Evolutionary conservation across 2,329 filamentous ascomycete genomes (phyloP).

Genomic region (Calycina herbarum): DNA sequence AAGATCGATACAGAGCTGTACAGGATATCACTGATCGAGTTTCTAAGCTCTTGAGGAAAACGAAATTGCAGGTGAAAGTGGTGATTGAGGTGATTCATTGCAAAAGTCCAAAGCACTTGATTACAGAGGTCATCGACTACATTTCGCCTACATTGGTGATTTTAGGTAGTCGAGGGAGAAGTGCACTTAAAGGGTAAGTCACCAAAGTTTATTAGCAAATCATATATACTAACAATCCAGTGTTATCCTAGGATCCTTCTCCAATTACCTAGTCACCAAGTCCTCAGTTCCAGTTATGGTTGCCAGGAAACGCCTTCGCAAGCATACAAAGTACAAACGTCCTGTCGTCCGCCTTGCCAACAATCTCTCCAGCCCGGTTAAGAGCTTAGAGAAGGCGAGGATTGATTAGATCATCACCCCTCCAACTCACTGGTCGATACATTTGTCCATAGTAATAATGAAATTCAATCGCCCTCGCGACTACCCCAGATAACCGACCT

Average conservation of each 20-base stretch:
- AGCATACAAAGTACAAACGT: constrained; percentile 79
- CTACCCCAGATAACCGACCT: background rate
- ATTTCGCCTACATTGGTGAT: constrained; percentile 91
- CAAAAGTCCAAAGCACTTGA: constrained; percentile 94
- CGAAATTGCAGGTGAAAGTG: constrained; percentile 85
- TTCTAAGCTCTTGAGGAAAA: constrained; percentile 84
- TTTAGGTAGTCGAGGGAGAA: constrained; percentile 86
- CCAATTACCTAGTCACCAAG: constrained; percentile 95
- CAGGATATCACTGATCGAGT: constrained; percentile 82
- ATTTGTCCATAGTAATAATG: background rate
- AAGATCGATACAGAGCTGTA: constrained; percentile 79
- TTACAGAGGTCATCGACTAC: constrained; percentile 95
- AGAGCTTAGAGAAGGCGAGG: constrained; percentile 69
- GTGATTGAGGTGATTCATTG: constrained; percentile 97
- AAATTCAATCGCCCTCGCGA: background rate
- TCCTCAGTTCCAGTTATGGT: constrained; percentile 98
- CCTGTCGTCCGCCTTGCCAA: constrained; percentile 74
- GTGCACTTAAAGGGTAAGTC: constrained; percentile 84
- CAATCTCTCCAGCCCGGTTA: constrained; percentile 72
- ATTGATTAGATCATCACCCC: constrained; percentile 56
- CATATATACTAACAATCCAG: constrained; percentile 49
- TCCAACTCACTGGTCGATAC: background rate
- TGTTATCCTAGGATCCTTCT: constrained; percentile 93
- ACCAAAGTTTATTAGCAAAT: constrained; percentile 6
- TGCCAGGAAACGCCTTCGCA: constrained; percentile 82